Percentiles rank a stretch among this genome's conserved stretches.
Conservation (phyloP, 805 yeast genomes). For the Lachancea thermotolerans region DNA sequence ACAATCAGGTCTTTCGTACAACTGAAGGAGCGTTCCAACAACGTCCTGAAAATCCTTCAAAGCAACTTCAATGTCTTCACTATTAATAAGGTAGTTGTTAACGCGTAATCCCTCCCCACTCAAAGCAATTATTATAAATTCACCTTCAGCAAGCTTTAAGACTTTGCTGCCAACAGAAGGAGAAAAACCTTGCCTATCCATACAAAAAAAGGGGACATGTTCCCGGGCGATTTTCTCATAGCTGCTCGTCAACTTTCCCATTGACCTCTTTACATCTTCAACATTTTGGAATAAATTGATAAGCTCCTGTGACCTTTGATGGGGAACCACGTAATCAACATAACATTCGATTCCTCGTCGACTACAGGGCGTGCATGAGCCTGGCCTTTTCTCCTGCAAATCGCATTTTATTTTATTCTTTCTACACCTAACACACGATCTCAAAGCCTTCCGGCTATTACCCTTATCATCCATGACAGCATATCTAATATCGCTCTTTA, state of each 20-base stretch:
- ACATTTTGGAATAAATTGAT: conserved; percentile 31
- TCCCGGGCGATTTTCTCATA: conserved; percentile 5
- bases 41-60: conserved; percentile 9
- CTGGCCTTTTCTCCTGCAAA: conserved; percentile 44
- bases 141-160: conserved; percentile 9
- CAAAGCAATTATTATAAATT: conserved; percentile 8
- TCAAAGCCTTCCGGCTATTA: conserved; percentile 33
- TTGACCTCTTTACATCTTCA: conserved; percentile 11
- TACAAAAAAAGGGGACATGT: neutral
- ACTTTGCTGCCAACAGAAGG: conserved; percentile 2
- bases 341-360: conserved; percentile 47
- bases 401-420: conserved; percentile 64
- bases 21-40: conserved; percentile 8
- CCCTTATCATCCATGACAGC: neutral
- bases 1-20: conserved; percentile 14
- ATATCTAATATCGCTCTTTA: too few relatives aligned
- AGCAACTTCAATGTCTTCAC: conserved; percentile 7
- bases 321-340: conserved; percentile 48
- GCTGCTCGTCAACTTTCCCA: conserved; percentile 3
- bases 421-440: conserved; percentile 59
- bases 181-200: neutral
- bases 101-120: conserved; percentile 10
- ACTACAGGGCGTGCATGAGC: conserved; percentile 51
- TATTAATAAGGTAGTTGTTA: conserved; percentile 13
- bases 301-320: conserved; percentile 40